Evolutionary conservation across 306 rosid genomes (phyloP), one percentile per base, ranked within the genome.

Genomic region (Trifolium pratense): DNA sequence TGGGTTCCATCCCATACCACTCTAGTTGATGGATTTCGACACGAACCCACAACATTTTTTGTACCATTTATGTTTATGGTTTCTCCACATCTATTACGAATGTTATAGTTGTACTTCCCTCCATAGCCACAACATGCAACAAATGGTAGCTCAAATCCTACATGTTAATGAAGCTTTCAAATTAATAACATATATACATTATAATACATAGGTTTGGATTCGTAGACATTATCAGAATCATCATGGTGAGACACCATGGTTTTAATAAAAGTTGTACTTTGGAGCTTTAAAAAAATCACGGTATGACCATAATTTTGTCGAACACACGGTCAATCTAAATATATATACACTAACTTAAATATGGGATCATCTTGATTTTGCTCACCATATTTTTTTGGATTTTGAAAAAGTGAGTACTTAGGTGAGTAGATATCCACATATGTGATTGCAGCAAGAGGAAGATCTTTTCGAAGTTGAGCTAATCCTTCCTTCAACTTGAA

Each of bases 371-470:
- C 12, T 56, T 57, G 5, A 61, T 67, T 53, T 63, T 63, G 2
- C 80, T 70, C 53, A 89, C 95, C 91, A 12, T 81, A 67, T 70
- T 80, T 81, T 3, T 80, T 21, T 46, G 89, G 83, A 3, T 85
- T 37, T 7, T 21, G 71, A 40, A n/a, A 81, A 26, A 85, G 83
- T 21, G 82, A 65, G 74, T 74, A 75, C 77, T 84, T 84, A 9
- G 20, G 21, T 42, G 83, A 14, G 68, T 78, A 81, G 11, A 75
- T n/a, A 25, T 90, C 96, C 13, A 88, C 94, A 6, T 92, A 84
- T 0, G 88, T 92, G 68, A 90, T 59, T 64, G 86, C 86, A 15
- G 91, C 81, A 3, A 32, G 67, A 7, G 92, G 84, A 52, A 89
- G 83, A 12, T 85, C 78, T 31, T 67, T 31, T 6, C 89, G 79